Base-by-base conservation (phyloP, 129 eudicot genomes). In the Escallonia rubra region DNA sequence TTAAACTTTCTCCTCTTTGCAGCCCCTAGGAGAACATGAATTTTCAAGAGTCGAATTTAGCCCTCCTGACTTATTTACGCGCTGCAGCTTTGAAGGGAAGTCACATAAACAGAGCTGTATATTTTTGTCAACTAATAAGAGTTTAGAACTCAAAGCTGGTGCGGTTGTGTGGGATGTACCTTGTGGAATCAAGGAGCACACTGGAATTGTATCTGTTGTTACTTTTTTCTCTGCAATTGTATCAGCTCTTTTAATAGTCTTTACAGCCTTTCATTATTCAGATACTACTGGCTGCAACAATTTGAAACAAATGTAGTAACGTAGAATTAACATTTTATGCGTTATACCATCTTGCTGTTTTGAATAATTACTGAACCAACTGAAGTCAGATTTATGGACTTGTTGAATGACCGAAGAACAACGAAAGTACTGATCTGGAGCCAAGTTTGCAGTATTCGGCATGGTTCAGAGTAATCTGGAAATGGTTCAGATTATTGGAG, bases 101-200 rank as follows among this genome's bases (percentile, higher is more conserved):
- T 71, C 66, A 10, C 54, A 7, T 61, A 66, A 60, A 51, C 52
- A 52, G 61, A 83, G 78, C 46, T 86, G 85, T 74, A 42, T 75
- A 67, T 63, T 70, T 59, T 10, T 78, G 53, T 72, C 84, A 68
- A 65, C 74, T 10, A 59, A 55, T 5, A 11, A 47, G 10, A 57
- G 49, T 69, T 63, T 61, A 47, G 62, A 55, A 59, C 57, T 72
- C 43, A 23, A 12, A 61, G 15, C 39, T 38, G 58, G 55, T 72
- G 42, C 67, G 7, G 65, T 76, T 66, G 69, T 61, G 42, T 94
- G 99, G 99, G 86, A 85, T 54, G 82, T 94, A 65, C 99, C 97
- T 47, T 74, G 89, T 48, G 99, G 99, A 52, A 76, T 61, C 15
- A 65, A 77, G 70, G 71, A 81, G 77, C 97, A 90, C 66, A 72